Conservation (phyloP, 2,329 filamentous ascomycete species). For the Xylariaceae sp. region DNA sequence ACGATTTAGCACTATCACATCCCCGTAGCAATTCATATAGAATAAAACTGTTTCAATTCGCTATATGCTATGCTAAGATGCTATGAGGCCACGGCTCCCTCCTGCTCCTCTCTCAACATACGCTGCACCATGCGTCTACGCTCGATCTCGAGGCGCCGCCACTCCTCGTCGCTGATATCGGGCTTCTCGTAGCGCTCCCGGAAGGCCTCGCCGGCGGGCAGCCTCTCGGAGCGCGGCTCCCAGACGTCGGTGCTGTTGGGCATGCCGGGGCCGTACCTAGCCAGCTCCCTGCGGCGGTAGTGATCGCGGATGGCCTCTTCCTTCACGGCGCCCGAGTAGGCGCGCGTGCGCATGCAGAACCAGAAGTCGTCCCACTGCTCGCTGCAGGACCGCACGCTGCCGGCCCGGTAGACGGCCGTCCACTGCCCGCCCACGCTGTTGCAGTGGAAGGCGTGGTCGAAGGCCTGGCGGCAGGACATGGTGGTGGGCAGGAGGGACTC, state of each 20-base stretch:
- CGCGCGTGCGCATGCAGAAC: slow-evolving; percentile 91
- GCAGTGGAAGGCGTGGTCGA: slow-evolving; percentile 94
- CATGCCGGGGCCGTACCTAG: slow-evolving; percentile 66
- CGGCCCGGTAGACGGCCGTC: slow-evolving; percentile 88
- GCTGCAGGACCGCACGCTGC: slow-evolving; percentile 74
- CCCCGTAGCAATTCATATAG: neutral
- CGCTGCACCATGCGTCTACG: slow-evolving; percentile 31
- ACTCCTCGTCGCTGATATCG: slow-evolving; percentile 51
- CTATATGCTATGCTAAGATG: neutral
- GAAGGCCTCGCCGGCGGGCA: slow-evolving; percentile 58
- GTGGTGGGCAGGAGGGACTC: slow-evolving; percentile 76
- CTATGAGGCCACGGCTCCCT: neutral
- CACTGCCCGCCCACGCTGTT: slow-evolving; percentile 90
- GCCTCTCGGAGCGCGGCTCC: slow-evolving; percentile 70
- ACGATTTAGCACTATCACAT: too few species aligned
- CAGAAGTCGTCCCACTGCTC: slow-evolving; percentile 94
- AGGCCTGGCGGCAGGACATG: slow-evolving; percentile 89
- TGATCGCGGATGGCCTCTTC: slow-evolving; percentile 68
- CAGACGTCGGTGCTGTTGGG: slow-evolving; percentile 90
- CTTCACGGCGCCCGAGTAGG: slow-evolving; percentile 63
- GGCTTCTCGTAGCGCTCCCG: slow-evolving; percentile 46
- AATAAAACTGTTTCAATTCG: neutral
- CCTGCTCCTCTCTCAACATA: slow-evolving; percentile 25
- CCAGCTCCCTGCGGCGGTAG: slow-evolving; percentile 69
- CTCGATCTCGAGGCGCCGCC: slow-evolving; percentile 46